Percentiles rank a stretch among this genome's conserved stretches.
phyloP scores from a whole-genome alignment of 345 rosid genomes.

The Excoecaria agallocha region DNA sequence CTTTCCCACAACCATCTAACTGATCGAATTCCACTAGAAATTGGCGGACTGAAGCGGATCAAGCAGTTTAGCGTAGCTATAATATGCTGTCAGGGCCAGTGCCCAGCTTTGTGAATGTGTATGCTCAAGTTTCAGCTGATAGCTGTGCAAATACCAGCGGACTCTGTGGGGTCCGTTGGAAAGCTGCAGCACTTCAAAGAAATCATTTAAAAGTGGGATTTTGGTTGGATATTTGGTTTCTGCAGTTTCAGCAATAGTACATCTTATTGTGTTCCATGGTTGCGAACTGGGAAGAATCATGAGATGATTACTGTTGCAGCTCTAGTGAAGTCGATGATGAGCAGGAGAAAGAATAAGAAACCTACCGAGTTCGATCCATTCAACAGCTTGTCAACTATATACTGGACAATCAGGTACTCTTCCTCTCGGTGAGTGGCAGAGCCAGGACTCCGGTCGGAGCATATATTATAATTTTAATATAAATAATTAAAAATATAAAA shows the following conservation, averaged over 20 bases:
- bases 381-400: background rate
- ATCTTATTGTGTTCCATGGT: constrained; percentile 2
- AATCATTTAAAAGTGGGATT: background rate
- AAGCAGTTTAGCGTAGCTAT: constrained; percentile 26
- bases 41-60: constrained; percentile 8
- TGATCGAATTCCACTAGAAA: constrained; percentile 22
- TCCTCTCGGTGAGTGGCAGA: too few species aligned
- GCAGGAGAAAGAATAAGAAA: background rate
- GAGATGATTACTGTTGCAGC: background rate
- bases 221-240: background rate
- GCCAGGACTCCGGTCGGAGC: too few species aligned
- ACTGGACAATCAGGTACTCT: background rate
- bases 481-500: too few species aligned
- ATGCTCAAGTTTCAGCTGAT: background rate
- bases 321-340: background rate
- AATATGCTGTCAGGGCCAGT: constrained; percentile 27
- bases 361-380: background rate
- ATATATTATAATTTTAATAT: too few species aligned
- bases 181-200: background rate
- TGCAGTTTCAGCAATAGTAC: background rate
- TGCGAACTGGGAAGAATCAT: background rate
- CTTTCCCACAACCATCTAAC: constrained; percentile 22
- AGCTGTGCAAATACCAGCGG: constrained; percentile 22
- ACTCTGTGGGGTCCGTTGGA: constrained; percentile 26
- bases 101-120: constrained; percentile 1